Evolutionary conservation across 257 asterid genomes (phyloP), one percentile per base, ranked within the genome.

Genomic region (Sherardia arvensis): DNA sequence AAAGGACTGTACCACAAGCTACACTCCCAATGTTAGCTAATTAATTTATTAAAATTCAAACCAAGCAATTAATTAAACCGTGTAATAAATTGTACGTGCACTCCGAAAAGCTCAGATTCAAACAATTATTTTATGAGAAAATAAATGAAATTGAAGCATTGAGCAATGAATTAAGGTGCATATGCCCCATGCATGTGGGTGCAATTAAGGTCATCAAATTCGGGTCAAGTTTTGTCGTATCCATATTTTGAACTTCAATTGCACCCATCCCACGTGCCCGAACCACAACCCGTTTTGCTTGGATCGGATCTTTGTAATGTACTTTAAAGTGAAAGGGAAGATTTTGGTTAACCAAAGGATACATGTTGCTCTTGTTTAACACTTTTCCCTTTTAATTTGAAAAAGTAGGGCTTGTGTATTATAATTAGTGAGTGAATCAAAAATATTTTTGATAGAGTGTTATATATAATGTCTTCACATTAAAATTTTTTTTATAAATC

Each of bases 1-100:
- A 48, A 48, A 48, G 59, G 57, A 58, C 51, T 30, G 34, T 55
- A 53, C 11, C 30, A 1, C 22, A n/a, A 54, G 43, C 70, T 55
- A 66, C 21, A 21, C 30, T 55, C 66, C 36, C 34, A 17, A 47
- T 26, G 59, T 30, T 3, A 45, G 53, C 15, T 40, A 15, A 3
- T 1, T 14, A 11, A 14, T 40, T 40, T 14, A 40, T 40, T 40
- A 40, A 14, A 40, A 40, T 40, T 40, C 48, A 40, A 40, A 40
- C 48, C 55, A 48, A 40, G 10, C 48, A 40, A 40, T n/a, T n/a
- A n/a, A n/a, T n/a, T n/a, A n/a, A n/a, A n/a, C n/a, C 14, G 43
- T 1, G 22, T 1, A 48, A 48, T 49, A 8, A 49, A 49, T 21
- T 49, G 56, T 49, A 7, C 56, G 56, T 18, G 56, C 26, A 49